Percentiles rank a stretch among this genome's conserved stretches.
Conservation (phyloP, 1,139 yeast genomes). For the Candida sp. region DNA sequence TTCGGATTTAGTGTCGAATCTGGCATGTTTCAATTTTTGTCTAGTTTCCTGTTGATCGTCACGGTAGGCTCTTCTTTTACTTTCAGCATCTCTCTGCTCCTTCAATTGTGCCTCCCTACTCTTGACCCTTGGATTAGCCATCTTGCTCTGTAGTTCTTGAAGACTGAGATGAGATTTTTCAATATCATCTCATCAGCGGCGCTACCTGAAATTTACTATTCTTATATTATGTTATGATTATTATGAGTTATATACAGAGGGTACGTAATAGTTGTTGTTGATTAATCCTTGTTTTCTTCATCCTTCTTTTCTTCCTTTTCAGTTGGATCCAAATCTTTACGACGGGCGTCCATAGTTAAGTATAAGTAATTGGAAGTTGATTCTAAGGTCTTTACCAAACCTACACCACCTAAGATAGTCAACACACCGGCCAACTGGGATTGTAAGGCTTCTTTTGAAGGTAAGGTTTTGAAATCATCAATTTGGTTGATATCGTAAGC, state of each 20-base stretch:
- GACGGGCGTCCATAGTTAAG: conserved; percentile 66
- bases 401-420: conserved; percentile 84
- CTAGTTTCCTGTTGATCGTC: conserved; percentile 34
- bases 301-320: conserved; percentile 11
- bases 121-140: conserved; percentile 5
- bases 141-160: conserved; percentile 1
- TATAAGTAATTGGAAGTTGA: conserved; percentile 64
- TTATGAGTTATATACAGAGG: conserved; percentile 1
- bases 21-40: conserved; percentile 29
- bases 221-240: conserved; percentile 4
- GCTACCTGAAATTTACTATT: conserved; percentile 2
- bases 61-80: conserved; percentile 38
- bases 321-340: conserved; percentile 38
- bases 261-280: conserved; percentile 1
- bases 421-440: conserved; percentile 84
- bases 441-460: conserved; percentile 68
- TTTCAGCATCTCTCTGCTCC: conserved; percentile 30
- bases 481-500: conserved; percentile 54
- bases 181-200: conserved; percentile 1
- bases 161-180: conserved; percentile 5
- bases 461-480: conserved; percentile 66
- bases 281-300: conserved; percentile 3
- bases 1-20: conserved; percentile 13
- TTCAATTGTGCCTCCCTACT: conserved; percentile 24
- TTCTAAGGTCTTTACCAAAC: conserved; percentile 79